A percentile compares a stretch with the other conserved stretches of the same genome.
These are phyloP conservation scores for Colletotrichum tofieldiae DNA, from an alignment of 2,329 filamentous ascomycete genomes.

Conservation along the genomic window DNA sequence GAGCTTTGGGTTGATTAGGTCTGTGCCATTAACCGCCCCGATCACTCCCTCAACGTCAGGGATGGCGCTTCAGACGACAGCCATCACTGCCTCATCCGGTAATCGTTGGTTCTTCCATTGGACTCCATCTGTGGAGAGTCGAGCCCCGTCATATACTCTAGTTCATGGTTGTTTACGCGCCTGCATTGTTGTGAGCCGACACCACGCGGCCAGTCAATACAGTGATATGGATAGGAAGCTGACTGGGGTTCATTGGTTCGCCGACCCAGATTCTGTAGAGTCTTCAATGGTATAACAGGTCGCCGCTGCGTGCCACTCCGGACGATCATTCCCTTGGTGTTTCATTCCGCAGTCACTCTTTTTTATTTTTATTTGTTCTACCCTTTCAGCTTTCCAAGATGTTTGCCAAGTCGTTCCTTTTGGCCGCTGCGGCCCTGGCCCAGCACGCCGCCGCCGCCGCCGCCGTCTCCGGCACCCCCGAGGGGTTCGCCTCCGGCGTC, in stretches of 20 bases:
- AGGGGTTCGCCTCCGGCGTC: conserved; percentile 65
- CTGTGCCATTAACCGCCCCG: conserved; percentile 30
- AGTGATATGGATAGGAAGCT: conserved; percentile 4
- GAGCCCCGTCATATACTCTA: conserved; percentile 31
- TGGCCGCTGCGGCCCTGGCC: conserved; percentile 38
- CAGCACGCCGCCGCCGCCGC: conserved; percentile 39
- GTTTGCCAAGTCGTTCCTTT: conserved; percentile 38
- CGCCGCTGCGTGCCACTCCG: conserved; percentile 2
- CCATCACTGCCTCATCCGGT: conserved; percentile 28
- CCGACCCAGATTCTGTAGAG: conserved; percentile 12
- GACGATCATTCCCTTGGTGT: background rate
- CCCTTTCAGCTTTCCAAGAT: conserved; percentile 18
- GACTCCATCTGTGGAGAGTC: conserved; percentile 17
- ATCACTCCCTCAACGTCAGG: background rate
- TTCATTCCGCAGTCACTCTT: conserved; percentile 28
- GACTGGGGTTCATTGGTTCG: background rate
- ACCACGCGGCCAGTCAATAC: conserved; percentile 25
- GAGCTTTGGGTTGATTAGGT: conserved; percentile 33
- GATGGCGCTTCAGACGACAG: conserved; percentile 13
- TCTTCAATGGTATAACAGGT: conserved; percentile 23
- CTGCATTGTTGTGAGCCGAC: conserved; percentile 1
- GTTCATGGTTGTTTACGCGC: conserved; percentile 28
- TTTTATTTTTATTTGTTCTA: conserved; percentile 20
- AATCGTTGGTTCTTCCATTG: conserved; percentile 29
- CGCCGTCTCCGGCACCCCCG: conserved; percentile 55